These are phyloP conservation scores for Plasmodium malariae DNA, from an alignment of 169 alveolate genomes.

Conservation along the genomic window DNA sequence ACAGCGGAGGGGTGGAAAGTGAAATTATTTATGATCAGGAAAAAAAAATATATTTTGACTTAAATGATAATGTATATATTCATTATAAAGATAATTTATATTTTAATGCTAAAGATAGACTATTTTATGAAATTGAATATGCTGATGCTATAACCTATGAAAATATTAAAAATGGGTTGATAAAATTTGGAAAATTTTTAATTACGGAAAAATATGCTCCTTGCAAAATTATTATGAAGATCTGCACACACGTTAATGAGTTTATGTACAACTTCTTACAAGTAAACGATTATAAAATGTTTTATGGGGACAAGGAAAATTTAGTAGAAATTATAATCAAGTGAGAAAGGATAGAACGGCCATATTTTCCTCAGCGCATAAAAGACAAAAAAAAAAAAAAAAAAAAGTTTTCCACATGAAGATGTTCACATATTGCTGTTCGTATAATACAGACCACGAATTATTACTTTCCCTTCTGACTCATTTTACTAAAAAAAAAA, in stretches of 20 bases:
- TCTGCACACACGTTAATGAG: conserved; percentile 29
- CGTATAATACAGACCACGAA: no score
- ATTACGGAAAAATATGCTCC: conserved; percentile 60
- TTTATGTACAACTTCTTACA: conserved; percentile 38
- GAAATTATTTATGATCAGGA: conserved; percentile 55
- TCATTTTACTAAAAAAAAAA: no score
- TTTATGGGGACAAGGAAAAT: conserved; percentile 29
- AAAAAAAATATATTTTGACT: conserved; percentile 51
- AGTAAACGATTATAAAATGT: not conserved
- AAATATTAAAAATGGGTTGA: conserved; percentile 8
- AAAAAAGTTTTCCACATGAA: no score
- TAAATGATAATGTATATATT: conserved; percentile 53
- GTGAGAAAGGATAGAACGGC: no score
- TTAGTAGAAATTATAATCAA: conserved; percentile 61
- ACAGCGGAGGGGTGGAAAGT: conserved; percentile 35
- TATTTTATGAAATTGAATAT: conserved; percentile 60
- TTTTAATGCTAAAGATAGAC: conserved; percentile 47
- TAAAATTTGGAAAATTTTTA: conserved; percentile 11
- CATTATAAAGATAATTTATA: conserved; percentile 43
- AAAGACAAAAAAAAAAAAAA: no score
- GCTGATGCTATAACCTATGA: conserved; percentile 20
- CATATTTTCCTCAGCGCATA: no score
- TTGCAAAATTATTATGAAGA: conserved; percentile 50
- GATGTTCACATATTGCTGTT: no score
- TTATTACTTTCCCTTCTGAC: no score